A percentile compares a stretch with the other conserved stretches of the same genome.
Evolutionary conservation across 768 basidiomycete genomes (phyloP).

Genomic region (Hygrocybe coccinea): DNA sequence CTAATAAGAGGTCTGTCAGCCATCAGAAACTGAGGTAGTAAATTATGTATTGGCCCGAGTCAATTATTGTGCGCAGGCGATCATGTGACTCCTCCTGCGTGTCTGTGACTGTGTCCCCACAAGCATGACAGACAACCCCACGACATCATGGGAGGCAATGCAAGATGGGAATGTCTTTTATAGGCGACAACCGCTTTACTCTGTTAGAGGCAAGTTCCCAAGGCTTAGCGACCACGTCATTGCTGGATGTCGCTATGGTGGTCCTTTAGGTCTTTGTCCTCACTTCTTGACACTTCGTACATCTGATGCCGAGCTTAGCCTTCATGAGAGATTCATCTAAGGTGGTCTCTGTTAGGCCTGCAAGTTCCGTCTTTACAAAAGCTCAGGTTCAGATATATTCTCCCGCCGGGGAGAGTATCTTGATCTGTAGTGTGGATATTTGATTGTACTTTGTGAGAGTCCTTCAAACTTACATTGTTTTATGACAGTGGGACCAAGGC

Average conservation of each 20-base stretch:
- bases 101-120: too few species aligned
- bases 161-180: slow-evolving; percentile 85
- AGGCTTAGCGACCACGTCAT: slow-evolving; percentile 75
- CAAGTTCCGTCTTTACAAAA: slow-evolving; percentile 55
- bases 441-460: slow-evolving; percentile 9
- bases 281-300: slow-evolving; percentile 5
- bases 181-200: slow-evolving; percentile 77
- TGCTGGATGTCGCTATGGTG: slow-evolving; percentile 80
- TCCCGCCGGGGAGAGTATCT: slow-evolving; percentile 68
- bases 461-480: slow-evolving; percentile 14
- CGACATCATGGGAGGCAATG: slow-evolving; percentile 87
- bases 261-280: slow-evolving; percentile 69
- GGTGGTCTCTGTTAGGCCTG: slow-evolving; percentile 63
- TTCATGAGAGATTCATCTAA: slow-evolving; percentile 83
- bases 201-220: slow-evolving; percentile 71
- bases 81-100: slow-evolving; percentile 4
- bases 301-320: slow-evolving; percentile 42
- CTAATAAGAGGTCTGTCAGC: slow-evolving; percentile 29
- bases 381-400: slow-evolving; percentile 87
- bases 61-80: neutral
- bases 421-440: slow-evolving; percentile 68
- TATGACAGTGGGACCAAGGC: slow-evolving; percentile 80
- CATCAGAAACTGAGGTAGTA: neutral
- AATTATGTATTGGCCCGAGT: neutral
- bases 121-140: slow-evolving; percentile 64